Conservation (phyloP, 441 rosid species). For the Adansonia grandidieri region DNA sequence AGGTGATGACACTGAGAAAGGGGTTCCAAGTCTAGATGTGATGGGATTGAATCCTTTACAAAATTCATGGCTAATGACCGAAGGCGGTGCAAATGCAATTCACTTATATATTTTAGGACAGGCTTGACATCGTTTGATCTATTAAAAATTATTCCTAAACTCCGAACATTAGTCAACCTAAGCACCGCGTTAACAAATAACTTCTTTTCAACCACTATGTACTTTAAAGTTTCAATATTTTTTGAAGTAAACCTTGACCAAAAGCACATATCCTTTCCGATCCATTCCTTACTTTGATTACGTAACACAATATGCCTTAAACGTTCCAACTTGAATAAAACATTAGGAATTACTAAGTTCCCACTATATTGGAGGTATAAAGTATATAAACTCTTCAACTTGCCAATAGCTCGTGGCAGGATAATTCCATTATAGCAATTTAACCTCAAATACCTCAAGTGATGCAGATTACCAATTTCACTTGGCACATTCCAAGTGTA, state of each 20-base stretch:
- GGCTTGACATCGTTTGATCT: background rate
- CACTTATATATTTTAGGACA: background rate
- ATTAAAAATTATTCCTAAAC: background rate
- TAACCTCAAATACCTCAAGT: background rate
- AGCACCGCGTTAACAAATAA: background rate
- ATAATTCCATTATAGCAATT: fast-evolving
- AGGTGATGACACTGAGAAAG: background rate
- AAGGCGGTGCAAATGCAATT: background rate
- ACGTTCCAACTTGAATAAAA: background rate
- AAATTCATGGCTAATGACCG: background rate
- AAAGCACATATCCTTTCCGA: background rate
- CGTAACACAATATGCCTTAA: constrained; percentile 2
- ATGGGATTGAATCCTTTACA: background rate
- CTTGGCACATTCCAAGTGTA: background rate
- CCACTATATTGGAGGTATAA: background rate
- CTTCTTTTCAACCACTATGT: background rate
- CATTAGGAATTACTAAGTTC: background rate
- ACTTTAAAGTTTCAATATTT: background rate
- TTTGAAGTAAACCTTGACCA: background rate
- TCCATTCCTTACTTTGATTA: too few species aligned
- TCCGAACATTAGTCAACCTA: background rate
- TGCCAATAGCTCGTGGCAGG: background rate
- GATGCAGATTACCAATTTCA: background rate
- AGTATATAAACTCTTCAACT: constrained; percentile 5
- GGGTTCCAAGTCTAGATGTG: background rate